These are phyloP conservation scores for Monoraphidium neglectum DNA, from an alignment of 139 green algal genomes.

Conservation along the genomic window DNA sequence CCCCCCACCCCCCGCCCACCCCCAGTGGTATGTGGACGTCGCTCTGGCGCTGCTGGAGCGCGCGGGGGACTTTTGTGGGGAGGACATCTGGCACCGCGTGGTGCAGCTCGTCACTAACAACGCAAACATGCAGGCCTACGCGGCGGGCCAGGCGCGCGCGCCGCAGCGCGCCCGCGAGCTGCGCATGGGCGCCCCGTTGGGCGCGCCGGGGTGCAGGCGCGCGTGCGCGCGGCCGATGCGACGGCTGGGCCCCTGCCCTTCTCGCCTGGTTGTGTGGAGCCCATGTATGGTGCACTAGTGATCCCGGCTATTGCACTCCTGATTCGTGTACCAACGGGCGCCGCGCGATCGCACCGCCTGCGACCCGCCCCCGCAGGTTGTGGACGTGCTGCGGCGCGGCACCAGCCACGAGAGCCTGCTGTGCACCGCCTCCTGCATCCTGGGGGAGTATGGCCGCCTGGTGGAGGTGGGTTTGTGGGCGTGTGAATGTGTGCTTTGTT, in stretches of 20 bases:
- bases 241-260: background rate
- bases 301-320: too few species aligned
- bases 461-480: slow-evolving; percentile 52
- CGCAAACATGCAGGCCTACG: slow-evolving; percentile 85
- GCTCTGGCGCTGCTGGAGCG: slow-evolving; percentile 91
- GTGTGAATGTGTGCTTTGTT: too few species aligned
- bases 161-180: too few species aligned
- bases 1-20: background rate
- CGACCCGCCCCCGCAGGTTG: slow-evolving; percentile 16
- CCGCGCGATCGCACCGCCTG: too few species aligned
- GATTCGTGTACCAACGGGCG: too few species aligned
- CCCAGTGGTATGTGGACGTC: slow-evolving; percentile 91
- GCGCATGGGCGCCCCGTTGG: too few species aligned
- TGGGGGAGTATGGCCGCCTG: slow-evolving; percentile 90
- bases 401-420: slow-evolving; percentile 77
- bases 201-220: too few species aligned
- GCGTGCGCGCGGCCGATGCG: background rate
- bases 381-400: slow-evolving; percentile 68
- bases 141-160: slow-evolving; percentile 53
- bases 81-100: slow-evolving; percentile 96
- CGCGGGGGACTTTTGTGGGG: slow-evolving; percentile 89
- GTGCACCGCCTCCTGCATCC: slow-evolving; percentile 77
- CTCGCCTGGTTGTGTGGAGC: too few species aligned
- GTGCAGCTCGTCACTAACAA: slow-evolving; percentile 97
- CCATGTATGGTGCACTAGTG: too few species aligned